A percentile compares a stretch with the other conserved stretches of the same genome.
These are phyloP conservation scores for Acanthamoeba culbertsoni DNA, from an alignment of 208 protist species.

Conservation along the genomic window DNA sequence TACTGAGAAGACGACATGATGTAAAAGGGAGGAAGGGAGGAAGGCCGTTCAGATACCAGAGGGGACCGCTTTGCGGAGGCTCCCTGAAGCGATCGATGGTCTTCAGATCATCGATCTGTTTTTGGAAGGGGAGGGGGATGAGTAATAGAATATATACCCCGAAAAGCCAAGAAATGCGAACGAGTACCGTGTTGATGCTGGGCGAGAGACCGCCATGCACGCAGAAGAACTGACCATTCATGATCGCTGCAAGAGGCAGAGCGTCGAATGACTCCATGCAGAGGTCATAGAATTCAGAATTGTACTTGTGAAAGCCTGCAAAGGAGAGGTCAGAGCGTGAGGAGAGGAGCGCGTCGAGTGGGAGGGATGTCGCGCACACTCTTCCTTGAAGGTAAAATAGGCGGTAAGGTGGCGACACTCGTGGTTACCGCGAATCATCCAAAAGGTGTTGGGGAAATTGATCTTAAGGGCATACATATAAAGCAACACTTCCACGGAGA, in stretches of 20 bases:
- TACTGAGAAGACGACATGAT: neutral
- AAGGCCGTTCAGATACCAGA: conserved; percentile 80
- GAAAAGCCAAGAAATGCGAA: conserved; percentile 89
- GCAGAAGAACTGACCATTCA: conserved; percentile 86
- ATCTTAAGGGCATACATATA: conserved; percentile 95
- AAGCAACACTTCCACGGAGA: conserved; percentile 73
- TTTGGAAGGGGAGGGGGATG: neutral
- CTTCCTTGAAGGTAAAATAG: conserved; percentile 96
- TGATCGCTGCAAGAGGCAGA: conserved; percentile 85
- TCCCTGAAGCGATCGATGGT: conserved; percentile 93
- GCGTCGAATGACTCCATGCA: conserved; percentile 83
- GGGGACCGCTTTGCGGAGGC: conserved; percentile 89
- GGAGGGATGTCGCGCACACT: conserved; percentile 81
- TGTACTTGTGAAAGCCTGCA: conserved; percentile 83
- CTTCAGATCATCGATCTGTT: conserved; percentile 83
- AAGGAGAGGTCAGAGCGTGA: neutral
- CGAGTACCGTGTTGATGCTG: conserved; percentile 78
- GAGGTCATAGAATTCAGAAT: conserved; percentile 76
- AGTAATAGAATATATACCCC: neutral
- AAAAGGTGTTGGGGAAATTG: conserved; percentile 88
- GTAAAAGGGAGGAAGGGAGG: neutral
- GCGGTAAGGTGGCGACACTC: conserved; percentile 96
- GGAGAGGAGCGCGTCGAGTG: neutral
- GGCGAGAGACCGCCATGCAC: conserved; percentile 86
- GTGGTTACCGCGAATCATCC: conserved; percentile 96